Percentiles rank a stretch among this genome's conserved stretches.
These are phyloP conservation scores for Asterophora lycoperdoides DNA, from an alignment of 768 basidiomycete genomes.

Conservation along the genomic window DNA sequence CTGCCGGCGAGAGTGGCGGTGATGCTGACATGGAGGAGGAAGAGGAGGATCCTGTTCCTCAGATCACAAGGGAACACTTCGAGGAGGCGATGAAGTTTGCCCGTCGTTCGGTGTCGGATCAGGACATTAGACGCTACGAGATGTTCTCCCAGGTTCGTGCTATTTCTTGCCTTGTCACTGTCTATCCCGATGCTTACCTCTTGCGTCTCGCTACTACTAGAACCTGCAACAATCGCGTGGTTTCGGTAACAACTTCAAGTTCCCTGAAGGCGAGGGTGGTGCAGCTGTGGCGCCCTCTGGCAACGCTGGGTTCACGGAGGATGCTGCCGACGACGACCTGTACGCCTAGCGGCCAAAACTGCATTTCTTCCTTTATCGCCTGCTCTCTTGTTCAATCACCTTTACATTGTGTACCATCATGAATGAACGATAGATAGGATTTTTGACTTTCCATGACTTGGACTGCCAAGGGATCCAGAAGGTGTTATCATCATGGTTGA, in stretches of 20 bases:
- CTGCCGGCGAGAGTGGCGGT: constrained; percentile 42
- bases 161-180: constrained; percentile 5
- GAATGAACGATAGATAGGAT: constrained; percentile 13
- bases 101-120: constrained; percentile 93
- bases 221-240: constrained; percentile 89
- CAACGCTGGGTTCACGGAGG: constrained; percentile 81
- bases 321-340: constrained; percentile 84
- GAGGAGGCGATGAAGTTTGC: constrained; percentile 99
- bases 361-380: constrained; percentile 2
- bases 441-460: neutral
- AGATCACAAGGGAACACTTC: constrained; percentile 91
- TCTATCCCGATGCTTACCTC: constrained; percentile 5
- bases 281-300: constrained; percentile 41
- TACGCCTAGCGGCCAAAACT: constrained; percentile 55
- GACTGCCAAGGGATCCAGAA: no score
- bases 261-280: constrained; percentile 72
- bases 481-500: no score
- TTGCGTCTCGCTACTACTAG: constrained; percentile 38
- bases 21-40: constrained; percentile 71
- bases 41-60: constrained; percentile 86
- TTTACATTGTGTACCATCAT: neutral
- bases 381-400: neutral
- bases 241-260: constrained; percentile 96
- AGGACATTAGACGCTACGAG: constrained; percentile 96
- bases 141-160: constrained; percentile 83